These are phyloP conservation scores for Sextonia rubra DNA, from an alignment of 164 flowering plant species.

Conservation along the genomic window DNA sequence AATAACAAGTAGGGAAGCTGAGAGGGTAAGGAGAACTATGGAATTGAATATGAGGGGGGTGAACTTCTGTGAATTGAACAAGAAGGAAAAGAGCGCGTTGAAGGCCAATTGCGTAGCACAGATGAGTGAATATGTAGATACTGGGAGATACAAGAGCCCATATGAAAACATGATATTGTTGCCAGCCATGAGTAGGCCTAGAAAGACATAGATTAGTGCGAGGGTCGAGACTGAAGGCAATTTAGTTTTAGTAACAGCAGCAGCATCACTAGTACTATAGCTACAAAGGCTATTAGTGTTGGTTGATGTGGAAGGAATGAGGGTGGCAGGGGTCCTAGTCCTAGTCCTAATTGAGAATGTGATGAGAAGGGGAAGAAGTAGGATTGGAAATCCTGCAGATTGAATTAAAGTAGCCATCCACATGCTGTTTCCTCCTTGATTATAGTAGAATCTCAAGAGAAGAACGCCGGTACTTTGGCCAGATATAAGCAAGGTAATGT, in stretches of 20 bases:
- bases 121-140: constrained; percentile 34
- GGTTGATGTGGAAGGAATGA: neutral
- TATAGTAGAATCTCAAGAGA: constrained; percentile 27
- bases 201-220: constrained; percentile 17
- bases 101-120: constrained; percentile 34
- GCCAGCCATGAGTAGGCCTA: constrained; percentile 28
- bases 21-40: constrained; percentile 26
- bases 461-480: constrained; percentile 25
- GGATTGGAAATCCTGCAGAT: constrained; percentile 26
- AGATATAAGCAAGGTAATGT: constrained; percentile 21
- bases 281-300: neutral
- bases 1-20: constrained; percentile 27
- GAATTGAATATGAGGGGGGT: constrained; percentile 31
- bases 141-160: constrained; percentile 33
- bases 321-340: neutral
- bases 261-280: neutral
- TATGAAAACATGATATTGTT: constrained; percentile 31
- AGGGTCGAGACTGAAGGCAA: constrained; percentile 1
- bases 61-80: constrained; percentile 33
- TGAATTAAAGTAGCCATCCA: constrained; percentile 33
- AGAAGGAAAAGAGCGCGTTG: constrained; percentile 29
- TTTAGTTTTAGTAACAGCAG: neutral
- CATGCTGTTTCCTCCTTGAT: constrained; percentile 30
- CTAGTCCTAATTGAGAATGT: neutral
- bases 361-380: constrained; percentile 18